Evolutionary conservation across 129 eudicot species (phyloP).

Genomic region (Arctium lappa): DNA sequence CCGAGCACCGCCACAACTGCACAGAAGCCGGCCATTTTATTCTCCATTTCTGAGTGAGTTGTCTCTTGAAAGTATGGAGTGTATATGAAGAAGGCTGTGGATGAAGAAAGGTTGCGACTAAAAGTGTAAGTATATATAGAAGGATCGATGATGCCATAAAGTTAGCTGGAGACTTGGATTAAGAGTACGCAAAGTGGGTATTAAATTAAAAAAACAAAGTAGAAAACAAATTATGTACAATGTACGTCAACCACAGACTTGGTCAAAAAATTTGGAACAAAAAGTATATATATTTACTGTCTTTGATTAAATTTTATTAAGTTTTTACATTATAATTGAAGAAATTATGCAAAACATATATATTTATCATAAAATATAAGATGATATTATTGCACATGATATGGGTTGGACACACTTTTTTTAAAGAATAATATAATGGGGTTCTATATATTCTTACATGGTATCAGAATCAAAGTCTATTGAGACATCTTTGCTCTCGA

Average conservation of each 20-base stretch:
- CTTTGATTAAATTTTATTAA: too few species aligned
- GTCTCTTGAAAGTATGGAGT: not conserved
- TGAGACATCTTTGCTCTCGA: too few species aligned
- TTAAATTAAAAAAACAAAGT: not conserved
- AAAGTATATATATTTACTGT: too few species aligned
- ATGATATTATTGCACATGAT: too few species aligned
- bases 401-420: too few species aligned
- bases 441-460: too few species aligned
- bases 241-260: not conserved
- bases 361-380: too few species aligned
- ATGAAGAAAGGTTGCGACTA: conserved; percentile 13
- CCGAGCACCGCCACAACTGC: conserved; percentile 24
- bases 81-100: conserved; percentile 17
- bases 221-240: not conserved
- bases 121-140: conserved; percentile 22
- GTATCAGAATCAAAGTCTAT: too few species aligned
- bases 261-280: not conserved
- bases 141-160: not conserved
- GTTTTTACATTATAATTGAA: too few species aligned
- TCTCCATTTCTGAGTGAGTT: conserved; percentile 9
- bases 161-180: not conserved
- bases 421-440: too few species aligned
- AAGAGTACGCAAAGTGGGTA: not conserved
- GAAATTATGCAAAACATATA: too few species aligned
- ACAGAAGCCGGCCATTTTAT: not conserved